Base-by-base conservation (phyloP, 2,329 filamentous ascomycete species). In the Bipolaris oryzae region DNA sequence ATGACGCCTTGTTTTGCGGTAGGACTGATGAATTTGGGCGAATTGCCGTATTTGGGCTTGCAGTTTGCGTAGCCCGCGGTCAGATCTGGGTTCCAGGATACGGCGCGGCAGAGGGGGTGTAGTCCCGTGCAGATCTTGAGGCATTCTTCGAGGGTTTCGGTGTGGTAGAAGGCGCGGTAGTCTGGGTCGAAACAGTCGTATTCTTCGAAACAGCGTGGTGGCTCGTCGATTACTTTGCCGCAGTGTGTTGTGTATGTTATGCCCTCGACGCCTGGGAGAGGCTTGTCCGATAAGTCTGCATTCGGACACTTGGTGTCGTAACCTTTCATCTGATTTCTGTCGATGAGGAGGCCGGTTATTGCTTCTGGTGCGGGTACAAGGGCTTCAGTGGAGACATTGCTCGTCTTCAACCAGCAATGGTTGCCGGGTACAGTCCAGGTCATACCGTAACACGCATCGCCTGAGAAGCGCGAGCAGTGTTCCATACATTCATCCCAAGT, bases 61-160 rank as follows among this genome's bases (percentile, higher is more conserved):
- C 72, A 75, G 38, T 75, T 75, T n/a, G 71, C 71, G 34, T 59
- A 74, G 5, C 72, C 72, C 31, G 71, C 67, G 39, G 67, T 52
- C 3, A 72, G 57, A 2, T 50, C 62, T 0, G 71, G 70, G 31
- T 68, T 71, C 65, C 69, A 75, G 0, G 62, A 60, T 1, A 73
- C 72, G 3, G 62, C 70, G 28, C 57, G 62, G 47, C 72, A 75
- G 11, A 73, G 66, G 0, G 72, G 72, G 16, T 68, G 64, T 44
- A 69, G 60, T 10, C 68, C 61, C 2, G 68, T 54, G 41, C 72
- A 75, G n/a, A 67, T 60, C 2, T 52, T 44, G 9, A 75, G 34
- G 51, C 71, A 75, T 21, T 72, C 66, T 11, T 68, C 64, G 1
- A 75, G 60, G 1, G 59, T 62, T 7, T 58, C 55, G 10, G 71